Percentiles rank a stretch among this genome's conserved stretches.
Conservation (phyloP, 139 green algal genomes). For the Closterium sp. region DNA sequence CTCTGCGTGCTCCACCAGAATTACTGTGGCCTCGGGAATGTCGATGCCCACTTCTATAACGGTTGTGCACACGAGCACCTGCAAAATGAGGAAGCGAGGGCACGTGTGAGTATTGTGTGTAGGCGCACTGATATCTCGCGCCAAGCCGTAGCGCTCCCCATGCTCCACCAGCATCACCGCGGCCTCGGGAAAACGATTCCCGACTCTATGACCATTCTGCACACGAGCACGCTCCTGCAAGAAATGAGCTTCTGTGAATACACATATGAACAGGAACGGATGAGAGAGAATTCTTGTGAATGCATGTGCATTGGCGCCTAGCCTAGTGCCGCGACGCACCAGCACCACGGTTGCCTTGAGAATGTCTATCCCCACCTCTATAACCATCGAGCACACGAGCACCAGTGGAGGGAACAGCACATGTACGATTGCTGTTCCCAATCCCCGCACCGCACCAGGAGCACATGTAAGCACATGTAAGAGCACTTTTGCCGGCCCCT, state of each 20-base stretch:
- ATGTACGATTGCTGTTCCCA: too few species aligned
- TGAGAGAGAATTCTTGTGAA: too few species aligned
- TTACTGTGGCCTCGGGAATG: slow-evolving; percentile 79
- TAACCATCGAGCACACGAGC: slow-evolving; percentile 81
- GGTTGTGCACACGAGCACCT: too few species aligned
- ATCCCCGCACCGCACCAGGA: too few species aligned
- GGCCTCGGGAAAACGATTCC: slow-evolving; percentile 87
- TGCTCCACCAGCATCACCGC: slow-evolving; percentile 89
- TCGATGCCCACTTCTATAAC: too few species aligned
- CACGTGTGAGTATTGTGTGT: too few species aligned
- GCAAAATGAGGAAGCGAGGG: too few species aligned
- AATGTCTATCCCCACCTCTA: slow-evolving; percentile 92
- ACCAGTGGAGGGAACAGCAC: slow-evolving; percentile 50
- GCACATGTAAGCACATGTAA: too few species aligned
- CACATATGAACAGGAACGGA: too few species aligned
- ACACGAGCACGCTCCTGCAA: slow-evolving; percentile 70
- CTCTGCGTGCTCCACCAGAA: slow-evolving; percentile 91
- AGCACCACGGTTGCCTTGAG: background rate
- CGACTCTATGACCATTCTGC: slow-evolving; percentile 87
- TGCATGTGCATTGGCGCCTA: background rate
- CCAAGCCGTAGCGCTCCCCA: slow-evolving; percentile 79
- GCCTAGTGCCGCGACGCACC: background rate
- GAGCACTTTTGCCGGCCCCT: too few species aligned
- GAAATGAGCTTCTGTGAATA: too few species aligned
- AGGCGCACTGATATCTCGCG: too few species aligned